These are phyloP conservation scores for Anacardium occidentale DNA, from an alignment of 345 rosid species.

Conservation along the genomic window DNA sequence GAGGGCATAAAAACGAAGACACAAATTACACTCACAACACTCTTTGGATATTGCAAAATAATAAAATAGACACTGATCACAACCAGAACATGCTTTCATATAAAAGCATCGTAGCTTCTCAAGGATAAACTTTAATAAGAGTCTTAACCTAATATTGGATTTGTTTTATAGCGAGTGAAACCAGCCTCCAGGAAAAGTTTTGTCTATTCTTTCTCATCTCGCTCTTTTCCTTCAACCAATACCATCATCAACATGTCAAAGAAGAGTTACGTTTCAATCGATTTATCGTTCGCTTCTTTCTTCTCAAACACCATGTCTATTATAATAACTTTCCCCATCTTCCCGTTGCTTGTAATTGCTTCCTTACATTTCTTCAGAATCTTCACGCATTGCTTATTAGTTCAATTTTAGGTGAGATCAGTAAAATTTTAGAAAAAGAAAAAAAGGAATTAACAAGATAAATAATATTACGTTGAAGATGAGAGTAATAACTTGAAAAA, in stretches of 20 bases:
- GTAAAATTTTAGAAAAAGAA: too few relatives aligned
- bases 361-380: slow-evolving; percentile 41
- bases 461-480: not conserved
- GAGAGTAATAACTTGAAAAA: not conserved
- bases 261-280: slow-evolving; percentile 21
- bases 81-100: not conserved
- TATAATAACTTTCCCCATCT: slow-evolving; percentile 30
- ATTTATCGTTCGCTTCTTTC: not conserved
- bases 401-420: slow-evolving; percentile 20
- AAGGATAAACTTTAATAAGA: slow-evolving; percentile 28
- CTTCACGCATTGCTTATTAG: slow-evolving; percentile 41
- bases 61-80: too few relatives aligned
- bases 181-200: slow-evolving; percentile 31
- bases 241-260: slow-evolving; percentile 32
- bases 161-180: slow-evolving; percentile 19
- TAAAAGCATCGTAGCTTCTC: not conserved
- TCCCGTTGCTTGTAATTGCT: slow-evolving; percentile 24
- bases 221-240: slow-evolving; percentile 1
- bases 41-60: too few relatives aligned
- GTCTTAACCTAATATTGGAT: slow-evolving; percentile 17
- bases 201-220: slow-evolving; percentile 28
- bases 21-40: too few relatives aligned
- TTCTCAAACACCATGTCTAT: slow-evolving; percentile 22
- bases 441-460: too few relatives aligned
- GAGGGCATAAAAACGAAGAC: too few relatives aligned